Percentiles rank a stretch among this genome's conserved stretches.
These are phyloP conservation scores for Chlorella sp. DNA, from an alignment of 139 green algal genomes.

Conservation along the genomic window DNA sequence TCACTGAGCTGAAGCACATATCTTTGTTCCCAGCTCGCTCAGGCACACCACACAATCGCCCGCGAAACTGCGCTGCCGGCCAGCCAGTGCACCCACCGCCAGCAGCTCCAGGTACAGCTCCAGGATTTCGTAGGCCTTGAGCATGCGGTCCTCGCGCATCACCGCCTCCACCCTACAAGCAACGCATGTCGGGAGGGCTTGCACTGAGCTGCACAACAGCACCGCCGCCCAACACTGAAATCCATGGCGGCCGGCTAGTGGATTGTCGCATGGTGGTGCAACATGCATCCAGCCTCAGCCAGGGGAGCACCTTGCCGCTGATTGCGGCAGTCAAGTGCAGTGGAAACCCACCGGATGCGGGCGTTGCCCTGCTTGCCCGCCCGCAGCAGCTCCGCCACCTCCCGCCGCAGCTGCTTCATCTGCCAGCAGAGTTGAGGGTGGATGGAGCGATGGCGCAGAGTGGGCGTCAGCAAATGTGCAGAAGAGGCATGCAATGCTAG, in stretches of 20 bases:
- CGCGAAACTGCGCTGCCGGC: no score
- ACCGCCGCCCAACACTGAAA: no score
- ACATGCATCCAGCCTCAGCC: no score
- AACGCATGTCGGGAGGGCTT: no score
- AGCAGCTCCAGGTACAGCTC: conserved; percentile 95
- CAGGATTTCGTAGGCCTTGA: conserved; percentile 86
- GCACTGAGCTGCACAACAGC: no score
- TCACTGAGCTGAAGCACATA: no score
- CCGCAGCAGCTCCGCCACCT: conserved; percentile 82
- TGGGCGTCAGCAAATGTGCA: neutral
- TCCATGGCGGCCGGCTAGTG: no score
- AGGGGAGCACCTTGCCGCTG: no score
- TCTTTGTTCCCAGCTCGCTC: no score
- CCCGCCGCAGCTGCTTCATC: conserved; percentile 71
- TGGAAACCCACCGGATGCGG: conserved; percentile 65
- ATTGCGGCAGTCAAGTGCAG: neutral
- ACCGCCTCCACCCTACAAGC: conserved; percentile 81
- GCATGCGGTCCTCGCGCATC: conserved; percentile 79
- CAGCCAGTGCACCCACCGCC: conserved; percentile 37
- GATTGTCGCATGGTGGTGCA: no score
- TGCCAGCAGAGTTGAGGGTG: conserved; percentile 30
- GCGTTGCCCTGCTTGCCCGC: conserved; percentile 82
- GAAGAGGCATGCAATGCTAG: neutral
- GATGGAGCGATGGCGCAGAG: neutral
- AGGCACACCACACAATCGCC: no score